phyloP scores from a whole-genome alignment of 345 rosid genomes.

The Camelina hispida region DNA sequence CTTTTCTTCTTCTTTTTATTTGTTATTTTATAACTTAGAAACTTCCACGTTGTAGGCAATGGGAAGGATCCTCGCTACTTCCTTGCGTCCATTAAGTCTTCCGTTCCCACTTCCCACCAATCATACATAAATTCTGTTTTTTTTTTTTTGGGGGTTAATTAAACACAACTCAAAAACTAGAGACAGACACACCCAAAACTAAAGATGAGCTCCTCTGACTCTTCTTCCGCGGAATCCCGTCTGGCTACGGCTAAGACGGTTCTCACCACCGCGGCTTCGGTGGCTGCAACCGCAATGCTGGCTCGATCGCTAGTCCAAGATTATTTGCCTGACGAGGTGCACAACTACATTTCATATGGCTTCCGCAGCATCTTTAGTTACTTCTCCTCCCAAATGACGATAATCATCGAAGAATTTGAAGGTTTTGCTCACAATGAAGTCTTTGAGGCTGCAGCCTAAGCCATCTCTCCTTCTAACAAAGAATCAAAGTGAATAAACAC shows the following conservation, averaged over 20 bases:
- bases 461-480: conserved; percentile 46
- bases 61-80: conserved; percentile 32
- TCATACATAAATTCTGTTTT: neutral
- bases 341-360: conserved; percentile 35
- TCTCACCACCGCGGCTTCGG: conserved; percentile 63
- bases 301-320: conserved; percentile 54
- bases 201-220: conserved; percentile 28
- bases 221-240: conserved; percentile 42
- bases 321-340: conserved; percentile 53
- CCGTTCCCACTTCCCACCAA: conserved; percentile 18
- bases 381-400: conserved; percentile 56
- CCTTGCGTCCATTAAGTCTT: conserved; percentile 32
- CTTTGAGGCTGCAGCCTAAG: conserved; percentile 55
- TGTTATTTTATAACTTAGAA: neutral
- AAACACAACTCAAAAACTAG: conserved; percentile 18
- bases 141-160: neutral
- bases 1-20: neutral
- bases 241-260: conserved; percentile 53
- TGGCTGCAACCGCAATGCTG: conserved; percentile 60
- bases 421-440: conserved; percentile 54
- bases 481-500: conserved; percentile 58
- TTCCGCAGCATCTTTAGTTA: conserved; percentile 45
- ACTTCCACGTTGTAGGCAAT: conserved; percentile 23
- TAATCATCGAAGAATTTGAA: conserved; percentile 54
- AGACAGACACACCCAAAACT: conserved; percentile 6